Percentiles rank a stretch among this genome's conserved stretches.
These are phyloP conservation scores for Cladosporium halotolerans DNA, from an alignment of 2,329 filamentous ascomycete species.

Conservation along the genomic window DNA sequence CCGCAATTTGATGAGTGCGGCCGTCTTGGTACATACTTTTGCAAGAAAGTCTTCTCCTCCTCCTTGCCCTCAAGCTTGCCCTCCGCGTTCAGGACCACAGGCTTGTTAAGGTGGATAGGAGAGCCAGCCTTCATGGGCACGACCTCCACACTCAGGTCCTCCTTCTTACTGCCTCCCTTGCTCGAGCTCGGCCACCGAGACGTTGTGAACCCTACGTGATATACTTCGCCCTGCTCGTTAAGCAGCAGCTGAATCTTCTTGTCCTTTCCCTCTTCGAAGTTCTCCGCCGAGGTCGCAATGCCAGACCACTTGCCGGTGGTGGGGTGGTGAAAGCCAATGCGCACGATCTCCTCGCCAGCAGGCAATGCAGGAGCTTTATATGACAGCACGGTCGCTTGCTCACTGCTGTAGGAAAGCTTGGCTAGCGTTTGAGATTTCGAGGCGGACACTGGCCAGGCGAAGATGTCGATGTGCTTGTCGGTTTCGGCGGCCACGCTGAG, in stretches of 20 bases:
- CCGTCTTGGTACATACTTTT: conserved; percentile 37
- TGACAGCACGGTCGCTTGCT: conserved; percentile 33
- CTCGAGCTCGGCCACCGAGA: conserved; percentile 18
- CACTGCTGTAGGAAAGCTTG: conserved; percentile 38
- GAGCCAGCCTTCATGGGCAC: conserved; percentile 34
- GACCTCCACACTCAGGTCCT: conserved; percentile 39
- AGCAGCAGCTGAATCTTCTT: conserved; percentile 41
- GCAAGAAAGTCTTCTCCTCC: conserved; percentile 45
- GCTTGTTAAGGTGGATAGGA: conserved; percentile 44
- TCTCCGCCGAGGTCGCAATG: conserved; percentile 40
- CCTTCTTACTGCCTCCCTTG: conserved; percentile 19
- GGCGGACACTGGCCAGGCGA: conserved; percentile 31
- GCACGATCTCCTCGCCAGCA: conserved; percentile 35
- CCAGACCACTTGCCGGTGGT: conserved; percentile 36
- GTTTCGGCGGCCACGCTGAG: conserved; percentile 20
- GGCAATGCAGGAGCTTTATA: conserved; percentile 32
- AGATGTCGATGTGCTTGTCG: conserved; percentile 28
- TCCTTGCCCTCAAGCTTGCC: conserved; percentile 45
- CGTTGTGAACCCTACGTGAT: conserved; percentile 40
- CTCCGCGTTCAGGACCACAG: conserved; percentile 50
- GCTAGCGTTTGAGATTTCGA: conserved; percentile 36
- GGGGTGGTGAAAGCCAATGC: conserved; percentile 38
- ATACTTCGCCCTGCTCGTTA: conserved; percentile 38
- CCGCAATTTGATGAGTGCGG: conserved; percentile 12
- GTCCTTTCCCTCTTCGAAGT: conserved; percentile 36